Evolutionary conservation across 2,329 filamentous ascomycete genomes (phyloP), one percentile per base, ranked within the genome.

Genomic region (Cryphonectria nitschkei): DNA sequence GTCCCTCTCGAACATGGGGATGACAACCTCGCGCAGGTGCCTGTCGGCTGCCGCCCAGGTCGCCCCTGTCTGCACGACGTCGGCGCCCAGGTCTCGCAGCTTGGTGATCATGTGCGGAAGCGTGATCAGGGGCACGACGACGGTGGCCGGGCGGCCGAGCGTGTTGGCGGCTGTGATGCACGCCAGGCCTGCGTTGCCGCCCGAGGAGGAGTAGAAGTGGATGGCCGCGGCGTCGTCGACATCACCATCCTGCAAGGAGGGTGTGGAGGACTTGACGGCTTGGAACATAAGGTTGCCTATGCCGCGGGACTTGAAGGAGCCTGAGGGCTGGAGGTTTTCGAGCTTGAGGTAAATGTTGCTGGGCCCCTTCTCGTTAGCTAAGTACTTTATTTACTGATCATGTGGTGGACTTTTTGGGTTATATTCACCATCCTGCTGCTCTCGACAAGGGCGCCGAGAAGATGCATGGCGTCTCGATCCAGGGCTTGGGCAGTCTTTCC

Each of bases 281-380:
- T 84, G 83, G 67, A 90, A 84, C 78, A 93, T 89, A 76, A 91
- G 87, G 81, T 93, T 88, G 75, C 92, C 92, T 75, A 95, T 89
- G 69, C 91, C 92, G 76, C 88, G 86, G 60, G 92, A 94, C 80
- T 96, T 95, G 88, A 96, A 97, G 22, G 92, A 94, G 73, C 92
- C 92, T 9, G 91, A 92, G 9, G 93, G 93, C 79, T 97, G 93
- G 70, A 93, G 85, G 77, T 91, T 92, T 76, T 96, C 93, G 71
- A 95, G 88, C 80, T 96, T 96, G 77, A 96, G 89, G 79, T 91
- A 93, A 81, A 96, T 88, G 82, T 91, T 89, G 84, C 92, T 85
- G 72, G 37, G n/a, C 34, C 32, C 68, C 43, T 34, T 58, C 56
- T 39, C 63, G 26, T 65, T 29, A 65, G 63, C 63, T 19, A 26